phyloP scores from a whole-genome alignment of 2,329 filamentous ascomycete species.

The Sclerotinia borealis region DNA sequence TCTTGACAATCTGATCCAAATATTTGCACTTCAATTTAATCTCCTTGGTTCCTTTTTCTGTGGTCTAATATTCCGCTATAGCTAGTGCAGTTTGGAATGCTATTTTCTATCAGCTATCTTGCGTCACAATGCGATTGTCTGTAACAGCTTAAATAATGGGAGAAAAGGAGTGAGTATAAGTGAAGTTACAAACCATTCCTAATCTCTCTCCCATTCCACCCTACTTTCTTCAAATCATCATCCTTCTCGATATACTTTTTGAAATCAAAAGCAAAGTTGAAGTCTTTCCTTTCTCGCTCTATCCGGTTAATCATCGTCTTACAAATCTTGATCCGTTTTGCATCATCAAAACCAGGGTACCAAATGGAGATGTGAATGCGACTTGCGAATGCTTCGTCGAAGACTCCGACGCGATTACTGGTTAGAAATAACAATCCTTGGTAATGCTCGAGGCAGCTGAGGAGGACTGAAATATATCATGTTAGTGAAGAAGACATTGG shows the following conservation, averaged over 20 bases:
- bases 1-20: background rate
- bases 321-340: constrained; percentile 29
- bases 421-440: background rate
- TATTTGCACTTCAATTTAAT: background rate
- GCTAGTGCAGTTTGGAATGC: background rate
- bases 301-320: constrained; percentile 17
- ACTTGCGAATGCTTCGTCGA: constrained; percentile 85
- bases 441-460: background rate
- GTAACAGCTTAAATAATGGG: no score
- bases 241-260: constrained; percentile 19
- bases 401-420: constrained; percentile 48
- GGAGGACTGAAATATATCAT: no score
- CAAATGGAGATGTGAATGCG: constrained; percentile 79
- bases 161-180: no score
- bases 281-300: constrained; percentile 14
- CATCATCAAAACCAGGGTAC: constrained; percentile 59
- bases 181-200: constrained; percentile 14
- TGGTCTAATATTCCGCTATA: background rate
- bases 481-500: no score
- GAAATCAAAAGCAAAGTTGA: constrained; percentile 2
- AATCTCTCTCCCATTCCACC: constrained; percentile 28
- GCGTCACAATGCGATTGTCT: no score
- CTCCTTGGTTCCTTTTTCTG: background rate
- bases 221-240: constrained; percentile 15
- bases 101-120: no score